Evolutionary conservation across 1,284 basidiomycete genomes (phyloP), one percentile per base, ranked within the genome.

Genomic region (Naganishia sp.): DNA sequence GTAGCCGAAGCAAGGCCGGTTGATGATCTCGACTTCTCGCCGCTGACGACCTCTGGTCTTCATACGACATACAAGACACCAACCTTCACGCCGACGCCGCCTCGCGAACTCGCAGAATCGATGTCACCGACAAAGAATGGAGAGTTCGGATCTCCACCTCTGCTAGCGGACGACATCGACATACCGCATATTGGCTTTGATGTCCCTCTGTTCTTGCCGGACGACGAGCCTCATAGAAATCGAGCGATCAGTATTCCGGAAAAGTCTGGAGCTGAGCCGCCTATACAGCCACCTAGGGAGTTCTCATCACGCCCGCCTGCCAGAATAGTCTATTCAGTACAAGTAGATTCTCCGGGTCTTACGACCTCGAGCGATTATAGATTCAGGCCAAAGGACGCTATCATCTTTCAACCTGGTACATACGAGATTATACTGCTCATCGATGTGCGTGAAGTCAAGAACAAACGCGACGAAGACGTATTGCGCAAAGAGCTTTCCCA

Each of bases 371-470:
- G 48, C 2, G 28, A 65, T n/a, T 48, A 48, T 16, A 57, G 68
- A 13, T 78, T 81, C 53, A 63, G 70, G 6, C 66, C 73, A 0
- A 71, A 78, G 45, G 54, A 76, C 31, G 81, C 82, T 23, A 76
- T 81, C 60, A 68, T 78, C 50, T 81, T 82, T 69, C 78, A 78
- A 1, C 73, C 81, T 0, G 81, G 81, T 0, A 77, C 80, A 10
- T 86, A 83, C 73, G 81, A 82, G 15, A 81, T 86, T 50, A 72
- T 81, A 53, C 76, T 86, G 21, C 70, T 86, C 45, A 73, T 86
- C 54, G 85, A 86, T 71, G 80, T 80, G 33, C 80, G 85, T 11
- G 85, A 86, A 69, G 74, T 82, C 54, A 80, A 81, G 66, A 75
- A 77, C 2, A 74, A 75, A 65, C 73, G 78, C 23, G 79, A 81